phyloP scores from a whole-genome alignment of 202 grass and related monocot genomes.

The Zoysia matrella region DNA sequence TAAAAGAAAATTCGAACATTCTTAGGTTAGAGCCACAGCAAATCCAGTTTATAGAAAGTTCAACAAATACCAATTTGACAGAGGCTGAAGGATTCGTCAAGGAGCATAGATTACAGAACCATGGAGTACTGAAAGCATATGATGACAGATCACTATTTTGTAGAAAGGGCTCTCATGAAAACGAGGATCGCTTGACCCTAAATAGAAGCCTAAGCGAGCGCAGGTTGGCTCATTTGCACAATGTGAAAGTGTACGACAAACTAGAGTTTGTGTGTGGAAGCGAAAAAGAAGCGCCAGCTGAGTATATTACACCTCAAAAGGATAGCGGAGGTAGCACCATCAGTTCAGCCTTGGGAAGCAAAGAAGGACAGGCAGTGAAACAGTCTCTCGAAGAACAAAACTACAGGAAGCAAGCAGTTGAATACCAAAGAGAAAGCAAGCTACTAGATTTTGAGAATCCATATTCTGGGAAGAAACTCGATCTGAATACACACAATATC shows the following conservation, averaged over 20 bases:
- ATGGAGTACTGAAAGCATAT: slow-evolving; percentile 58
- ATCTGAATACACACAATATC: slow-evolving; percentile 78
- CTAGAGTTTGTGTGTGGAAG: slow-evolving; percentile 47
- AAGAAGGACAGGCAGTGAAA: slow-evolving; percentile 50
- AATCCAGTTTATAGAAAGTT: slow-evolving; percentile 70
- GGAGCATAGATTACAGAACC: slow-evolving; percentile 50
- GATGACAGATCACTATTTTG: slow-evolving; percentile 51
- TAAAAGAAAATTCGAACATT: slow-evolving; percentile 58
- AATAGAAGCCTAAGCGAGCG: slow-evolving; percentile 55
- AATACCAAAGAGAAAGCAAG: slow-evolving; percentile 48
- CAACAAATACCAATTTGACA: slow-evolving; percentile 63
- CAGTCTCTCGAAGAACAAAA: slow-evolving; percentile 55
- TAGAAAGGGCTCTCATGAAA: slow-evolving; percentile 45
- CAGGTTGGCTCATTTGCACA: slow-evolving; percentile 44
- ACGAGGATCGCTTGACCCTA: slow-evolving; percentile 49
- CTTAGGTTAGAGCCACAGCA: slow-evolving; percentile 53
- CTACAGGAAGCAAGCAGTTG: slow-evolving; percentile 41
- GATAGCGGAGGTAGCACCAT: slow-evolving; percentile 51
- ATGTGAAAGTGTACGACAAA: slow-evolving; percentile 42
- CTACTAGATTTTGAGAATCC: slow-evolving; percentile 55
- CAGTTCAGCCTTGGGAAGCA: slow-evolving; percentile 49
- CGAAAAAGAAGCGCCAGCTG: slow-evolving; percentile 40
- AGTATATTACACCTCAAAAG: slow-evolving; percentile 44
- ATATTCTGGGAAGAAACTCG: slow-evolving; percentile 65
- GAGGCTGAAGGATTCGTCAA: slow-evolving; percentile 63